Percentiles rank a stretch among this genome's conserved stretches.
Conservation (phyloP, 2,329 filamentous ascomycete species). For the Aspergillus bombycis region DNA sequence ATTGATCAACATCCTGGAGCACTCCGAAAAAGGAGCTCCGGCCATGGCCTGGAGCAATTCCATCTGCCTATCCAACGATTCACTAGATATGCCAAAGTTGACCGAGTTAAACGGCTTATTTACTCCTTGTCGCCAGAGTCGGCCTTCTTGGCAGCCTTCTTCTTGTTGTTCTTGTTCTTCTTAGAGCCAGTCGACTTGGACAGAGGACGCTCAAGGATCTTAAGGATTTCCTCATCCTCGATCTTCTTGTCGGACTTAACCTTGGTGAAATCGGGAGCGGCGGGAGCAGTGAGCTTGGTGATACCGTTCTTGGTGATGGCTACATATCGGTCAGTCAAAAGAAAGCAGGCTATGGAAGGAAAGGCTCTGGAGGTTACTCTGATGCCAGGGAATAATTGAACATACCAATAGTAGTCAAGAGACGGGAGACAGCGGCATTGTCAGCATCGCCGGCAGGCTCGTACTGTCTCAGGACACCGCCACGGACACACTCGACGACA, state of each 20-base stretch:
- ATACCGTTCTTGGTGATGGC: constrained; percentile 98
- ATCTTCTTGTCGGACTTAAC: constrained; percentile 98
- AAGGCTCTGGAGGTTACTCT: not conserved
- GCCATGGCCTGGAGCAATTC: constrained; percentile 23
- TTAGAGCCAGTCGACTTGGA: constrained; percentile 64
- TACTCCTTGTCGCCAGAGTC: constrained; percentile 48
- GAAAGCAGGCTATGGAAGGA: not conserved
- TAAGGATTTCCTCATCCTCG: constrained; percentile 89
- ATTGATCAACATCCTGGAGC: constrained; percentile 8
- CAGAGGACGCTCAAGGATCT: constrained; percentile 88
- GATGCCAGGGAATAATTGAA: constrained; percentile 25
- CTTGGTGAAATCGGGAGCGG: constrained; percentile 75
- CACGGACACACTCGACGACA: constrained; percentile 92
- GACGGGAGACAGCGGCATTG: constrained; percentile 76
- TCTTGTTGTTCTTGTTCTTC: constrained; percentile 93
- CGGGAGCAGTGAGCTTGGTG: constrained; percentile 78
- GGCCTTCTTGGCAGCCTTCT: constrained; percentile 60
- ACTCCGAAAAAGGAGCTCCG: constrained; percentile 16
- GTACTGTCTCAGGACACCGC: constrained; percentile 91
- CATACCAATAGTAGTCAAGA: constrained; percentile 92
- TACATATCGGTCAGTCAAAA: constrained; percentile 41
- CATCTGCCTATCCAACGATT: constrained; percentile 17
- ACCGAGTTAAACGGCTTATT: constrained; percentile 23
- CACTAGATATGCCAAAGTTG: constrained; percentile 20
- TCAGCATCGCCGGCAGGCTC: constrained; percentile 96